phyloP scores from a whole-genome alignment of 2,329 filamentous ascomycete species.

The Xenoacremonium recifei region DNA sequence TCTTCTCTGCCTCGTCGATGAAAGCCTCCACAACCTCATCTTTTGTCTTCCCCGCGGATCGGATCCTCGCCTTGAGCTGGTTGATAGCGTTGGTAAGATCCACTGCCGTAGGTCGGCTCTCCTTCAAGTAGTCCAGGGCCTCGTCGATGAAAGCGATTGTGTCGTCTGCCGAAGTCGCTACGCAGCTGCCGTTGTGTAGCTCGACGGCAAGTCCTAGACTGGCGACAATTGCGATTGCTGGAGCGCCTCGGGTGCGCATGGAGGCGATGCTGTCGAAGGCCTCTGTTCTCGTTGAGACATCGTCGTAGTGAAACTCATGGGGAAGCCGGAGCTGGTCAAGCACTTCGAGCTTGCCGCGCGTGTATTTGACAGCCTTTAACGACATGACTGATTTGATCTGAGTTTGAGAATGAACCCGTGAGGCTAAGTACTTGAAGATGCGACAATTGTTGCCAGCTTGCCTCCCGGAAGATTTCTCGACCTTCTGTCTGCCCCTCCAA shows the following conservation, averaged over 20 bases:
- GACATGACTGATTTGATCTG: conserved; percentile 39
- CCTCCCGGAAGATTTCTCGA: background rate
- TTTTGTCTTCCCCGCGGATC: conserved; percentile 44
- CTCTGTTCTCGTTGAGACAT: conserved; percentile 67
- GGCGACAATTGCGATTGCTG: conserved; percentile 97
- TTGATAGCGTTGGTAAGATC: conserved; percentile 88
- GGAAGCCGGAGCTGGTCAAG: conserved; percentile 82
- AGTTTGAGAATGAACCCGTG: background rate
- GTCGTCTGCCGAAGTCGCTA: conserved; percentile 48
- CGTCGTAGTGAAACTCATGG: conserved; percentile 76
- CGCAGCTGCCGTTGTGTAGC: conserved; percentile 55
- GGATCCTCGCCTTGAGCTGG: conserved; percentile 68
- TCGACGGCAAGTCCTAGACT: conserved; percentile 86
- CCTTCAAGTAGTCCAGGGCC: conserved; percentile 82
- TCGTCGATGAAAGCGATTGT: conserved; percentile 70
- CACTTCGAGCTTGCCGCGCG: conserved; percentile 69
- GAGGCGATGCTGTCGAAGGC: conserved; percentile 80
- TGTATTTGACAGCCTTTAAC: conserved; percentile 77
- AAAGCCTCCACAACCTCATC: conserved; percentile 66
- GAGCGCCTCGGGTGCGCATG: conserved; percentile 77
- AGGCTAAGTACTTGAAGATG: no score
- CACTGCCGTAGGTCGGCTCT: conserved; percentile 89
- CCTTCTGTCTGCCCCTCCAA: conserved; percentile 26
- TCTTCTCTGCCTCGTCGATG: conserved; percentile 77
- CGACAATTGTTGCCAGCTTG: conserved; percentile 4